Conservation (phyloP, 257 asterid genomes). For the Haberlea rhodopensis region DNA sequence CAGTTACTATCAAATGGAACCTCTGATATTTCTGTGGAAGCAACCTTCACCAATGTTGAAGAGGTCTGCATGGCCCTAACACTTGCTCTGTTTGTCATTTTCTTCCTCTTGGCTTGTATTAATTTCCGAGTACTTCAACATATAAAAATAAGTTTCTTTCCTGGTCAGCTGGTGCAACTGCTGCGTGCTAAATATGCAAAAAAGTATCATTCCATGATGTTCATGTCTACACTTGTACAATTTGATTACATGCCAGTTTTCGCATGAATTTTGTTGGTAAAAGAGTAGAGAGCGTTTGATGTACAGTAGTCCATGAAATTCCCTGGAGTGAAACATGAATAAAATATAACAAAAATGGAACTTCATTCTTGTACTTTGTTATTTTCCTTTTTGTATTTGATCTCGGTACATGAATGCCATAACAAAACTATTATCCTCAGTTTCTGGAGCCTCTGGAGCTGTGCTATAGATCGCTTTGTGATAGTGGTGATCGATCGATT, state of each 20-base stretch:
- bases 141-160: too few species aligned
- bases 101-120: too few species aligned
- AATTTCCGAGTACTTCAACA: too few species aligned
- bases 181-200: too few species aligned
- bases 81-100: too few species aligned
- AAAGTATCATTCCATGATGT: too few species aligned
- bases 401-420: background rate
- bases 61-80: too few species aligned
- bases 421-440: conserved; percentile 32
- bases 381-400: background rate
- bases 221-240: too few species aligned
- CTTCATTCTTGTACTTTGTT: conserved; percentile 1
- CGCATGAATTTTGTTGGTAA: background rate
- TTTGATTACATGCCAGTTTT: background rate
- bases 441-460: conserved; percentile 94
- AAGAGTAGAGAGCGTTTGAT: background rate
- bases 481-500: conserved; percentile 78
- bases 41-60: too few species aligned
- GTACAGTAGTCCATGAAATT: background rate
- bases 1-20: too few species aligned
- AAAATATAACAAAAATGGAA: background rate
- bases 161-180: too few species aligned
- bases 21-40: too few species aligned
- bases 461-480: conserved; percentile 85
- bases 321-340: background rate